Percentiles rank a stretch among this genome's conserved stretches.
phyloP scores from a whole-genome alignment of 768 basidiomycete genomes.

The Mrakia hoshinonis region DNA sequence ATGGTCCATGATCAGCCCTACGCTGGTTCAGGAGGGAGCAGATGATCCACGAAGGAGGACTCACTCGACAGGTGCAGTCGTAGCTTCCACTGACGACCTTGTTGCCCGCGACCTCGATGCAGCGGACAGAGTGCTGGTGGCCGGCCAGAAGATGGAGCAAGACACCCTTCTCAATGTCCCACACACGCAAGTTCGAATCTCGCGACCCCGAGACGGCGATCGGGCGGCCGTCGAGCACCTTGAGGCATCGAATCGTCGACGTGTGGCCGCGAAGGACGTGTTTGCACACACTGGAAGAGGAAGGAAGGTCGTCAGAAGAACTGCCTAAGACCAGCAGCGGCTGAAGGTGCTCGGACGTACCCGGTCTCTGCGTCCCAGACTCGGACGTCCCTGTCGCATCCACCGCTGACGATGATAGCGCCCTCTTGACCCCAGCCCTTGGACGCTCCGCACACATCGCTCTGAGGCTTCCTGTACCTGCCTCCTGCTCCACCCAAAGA shows the following conservation, averaged over 20 bases:
- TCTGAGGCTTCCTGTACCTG: conserved; percentile 27
- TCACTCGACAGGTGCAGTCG: conserved; percentile 73
- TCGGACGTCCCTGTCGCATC: conserved; percentile 81
- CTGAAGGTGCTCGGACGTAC: conserved; percentile 44
- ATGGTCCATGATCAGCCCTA: background rate
- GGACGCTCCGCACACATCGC: conserved; percentile 52
- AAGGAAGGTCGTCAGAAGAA: background rate
- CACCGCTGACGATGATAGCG: conserved; percentile 77
- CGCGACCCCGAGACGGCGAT: conserved; percentile 84
- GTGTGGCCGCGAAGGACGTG: conserved; percentile 75
- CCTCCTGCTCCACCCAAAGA: background rate
- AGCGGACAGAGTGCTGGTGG: conserved; percentile 72
- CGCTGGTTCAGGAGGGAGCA: too few relatives aligned
- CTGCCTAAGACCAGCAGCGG: background rate
- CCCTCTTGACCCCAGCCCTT: conserved; percentile 84
- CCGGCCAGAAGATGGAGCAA: conserved; percentile 54
- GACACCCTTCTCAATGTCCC: conserved; percentile 77
- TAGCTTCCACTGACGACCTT: conserved; percentile 86
- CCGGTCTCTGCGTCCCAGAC: conserved; percentile 87
- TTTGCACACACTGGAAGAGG: conserved; percentile 51
- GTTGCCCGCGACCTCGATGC: conserved; percentile 77
- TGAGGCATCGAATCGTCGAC: conserved; percentile 83
- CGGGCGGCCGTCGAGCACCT: conserved; percentile 74
- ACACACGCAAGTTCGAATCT: conserved; percentile 75
- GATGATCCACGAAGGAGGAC: too few relatives aligned